A percentile compares a stretch with the other conserved stretches of the same genome.
Evolutionary conservation across 257 asterid species (phyloP).

Genomic region (Primulina huaijiensis): DNA sequence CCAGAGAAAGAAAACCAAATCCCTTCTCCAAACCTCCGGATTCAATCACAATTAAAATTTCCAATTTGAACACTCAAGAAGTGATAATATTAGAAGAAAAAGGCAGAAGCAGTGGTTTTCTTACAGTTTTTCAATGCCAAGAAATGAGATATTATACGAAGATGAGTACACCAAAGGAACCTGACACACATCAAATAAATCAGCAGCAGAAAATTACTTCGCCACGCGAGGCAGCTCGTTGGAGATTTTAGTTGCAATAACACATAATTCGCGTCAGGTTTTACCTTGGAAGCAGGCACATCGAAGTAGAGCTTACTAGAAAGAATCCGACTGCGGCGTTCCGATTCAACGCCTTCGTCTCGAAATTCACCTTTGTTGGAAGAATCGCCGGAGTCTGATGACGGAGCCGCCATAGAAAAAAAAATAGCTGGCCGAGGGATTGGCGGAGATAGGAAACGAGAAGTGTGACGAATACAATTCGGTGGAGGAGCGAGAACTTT

Average conservation of each 20-base stretch:
- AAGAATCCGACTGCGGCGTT: conserved; percentile 56
- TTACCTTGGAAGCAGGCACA: conserved; percentile 63
- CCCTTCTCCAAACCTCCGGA: not conserved
- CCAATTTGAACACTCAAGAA: not conserved
- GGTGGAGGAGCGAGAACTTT: conserved; percentile 9
- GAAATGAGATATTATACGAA: conserved; percentile 72
- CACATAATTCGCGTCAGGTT: not conserved
- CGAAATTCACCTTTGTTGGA: conserved; percentile 23
- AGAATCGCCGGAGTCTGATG: conserved; percentile 30
- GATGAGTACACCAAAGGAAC: conserved; percentile 82
- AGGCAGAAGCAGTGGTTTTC: conserved; percentile 16
- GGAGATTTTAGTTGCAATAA: not conserved
- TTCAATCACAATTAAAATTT: not conserved
- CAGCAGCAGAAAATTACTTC: not conserved
- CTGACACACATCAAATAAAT: conserved; percentile 32
- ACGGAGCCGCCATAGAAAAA: conserved; percentile 33
- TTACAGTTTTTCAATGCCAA: conserved; percentile 89
- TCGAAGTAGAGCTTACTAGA: conserved; percentile 90
- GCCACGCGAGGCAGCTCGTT: not conserved
- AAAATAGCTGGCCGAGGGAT: conserved; percentile 19
- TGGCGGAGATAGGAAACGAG: conserved; percentile 29
- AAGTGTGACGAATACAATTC: conserved; percentile 22
- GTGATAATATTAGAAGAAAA: not conserved
- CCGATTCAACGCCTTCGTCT: conserved; percentile 42
- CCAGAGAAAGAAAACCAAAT: not conserved